phyloP scores from a whole-genome alignment of 1,139 yeast genomes.

The Sugiyamaella neomexicana region DNA sequence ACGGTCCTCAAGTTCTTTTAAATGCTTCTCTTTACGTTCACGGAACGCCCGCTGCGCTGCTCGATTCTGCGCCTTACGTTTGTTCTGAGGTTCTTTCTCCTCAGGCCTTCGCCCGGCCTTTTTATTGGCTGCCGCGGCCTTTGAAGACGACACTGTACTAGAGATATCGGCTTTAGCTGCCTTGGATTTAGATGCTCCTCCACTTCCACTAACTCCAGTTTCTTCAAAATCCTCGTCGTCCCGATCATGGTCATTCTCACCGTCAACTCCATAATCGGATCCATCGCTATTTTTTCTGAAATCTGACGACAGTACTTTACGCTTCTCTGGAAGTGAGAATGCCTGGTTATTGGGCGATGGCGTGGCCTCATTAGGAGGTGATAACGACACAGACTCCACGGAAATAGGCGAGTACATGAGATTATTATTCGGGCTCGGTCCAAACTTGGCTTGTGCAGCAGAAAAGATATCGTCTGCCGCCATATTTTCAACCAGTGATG shows the following conservation, averaged over 20 bases:
- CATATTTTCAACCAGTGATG: background rate
- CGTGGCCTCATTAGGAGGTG: conserved; percentile 16
- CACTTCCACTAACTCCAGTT: background rate
- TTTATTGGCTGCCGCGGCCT: conserved; percentile 17
- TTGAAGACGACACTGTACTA: conserved; percentile 13
- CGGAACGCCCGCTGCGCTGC: conserved; percentile 98
- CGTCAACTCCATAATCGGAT: background rate
- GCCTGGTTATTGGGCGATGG: conserved; percentile 11
- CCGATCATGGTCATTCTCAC: background rate
- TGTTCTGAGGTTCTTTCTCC: conserved; percentile 75
- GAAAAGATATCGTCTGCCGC: background rate
- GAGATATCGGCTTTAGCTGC: conserved; percentile 14
- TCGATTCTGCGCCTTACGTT: conserved; percentile 93
- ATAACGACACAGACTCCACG: conserved; percentile 22
- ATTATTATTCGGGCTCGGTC: conserved; percentile 1
- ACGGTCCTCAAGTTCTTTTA: conserved; percentile 82
- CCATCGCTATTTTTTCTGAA: conserved; percentile 2
- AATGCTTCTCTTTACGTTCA: conserved; percentile 85
- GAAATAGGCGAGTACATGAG: conserved; percentile 21
- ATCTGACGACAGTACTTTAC: conserved; percentile 10
- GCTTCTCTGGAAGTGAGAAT: conserved; percentile 17
- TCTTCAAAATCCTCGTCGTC: background rate
- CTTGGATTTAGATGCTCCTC: conserved; percentile 7
- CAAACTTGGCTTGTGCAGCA: background rate
- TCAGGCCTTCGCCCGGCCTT: conserved; percentile 74